Conservation (phyloP, 305 asterid genomes). For the Petunia hybrid region DNA sequence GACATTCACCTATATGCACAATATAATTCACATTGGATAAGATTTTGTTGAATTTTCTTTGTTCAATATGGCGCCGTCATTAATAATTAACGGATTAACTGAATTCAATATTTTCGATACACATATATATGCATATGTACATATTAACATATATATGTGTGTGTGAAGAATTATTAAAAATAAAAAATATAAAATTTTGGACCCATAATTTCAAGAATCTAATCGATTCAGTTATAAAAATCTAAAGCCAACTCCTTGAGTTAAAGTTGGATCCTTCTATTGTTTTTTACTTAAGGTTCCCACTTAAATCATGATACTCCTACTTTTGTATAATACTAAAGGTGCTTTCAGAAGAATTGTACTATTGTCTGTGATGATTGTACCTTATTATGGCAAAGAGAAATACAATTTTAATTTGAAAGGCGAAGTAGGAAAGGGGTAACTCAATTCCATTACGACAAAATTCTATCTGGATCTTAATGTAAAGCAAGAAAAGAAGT, state of each 20-base stretch:
- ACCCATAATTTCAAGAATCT: background rate
- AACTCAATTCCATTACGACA: slow-evolving; percentile 31
- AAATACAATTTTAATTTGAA: background rate
- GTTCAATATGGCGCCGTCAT: too few relatives aligned
- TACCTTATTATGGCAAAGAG: background rate
- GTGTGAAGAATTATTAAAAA: background rate
- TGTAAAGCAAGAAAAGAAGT: background rate
- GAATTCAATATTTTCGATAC: background rate
- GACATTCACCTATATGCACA: too few relatives aligned
- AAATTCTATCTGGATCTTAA: slow-evolving; percentile 21
- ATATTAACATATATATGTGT: background rate
- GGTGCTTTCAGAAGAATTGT: background rate
- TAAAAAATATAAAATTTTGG: background rate
- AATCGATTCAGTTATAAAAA: background rate
- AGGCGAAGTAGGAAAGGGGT: slow-evolving; percentile 42
- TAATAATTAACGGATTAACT: background rate
- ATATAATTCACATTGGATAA: too few relatives aligned
- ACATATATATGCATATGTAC: background rate
- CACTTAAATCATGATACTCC: slow-evolving; percentile 34
- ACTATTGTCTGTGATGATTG: background rate
- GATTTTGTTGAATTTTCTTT: too few relatives aligned
- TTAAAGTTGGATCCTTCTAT: too few relatives aligned
- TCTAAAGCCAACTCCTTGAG: background rate
- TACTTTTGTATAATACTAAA: slow-evolving; percentile 7
- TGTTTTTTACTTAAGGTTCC: slow-evolving; percentile 27